Percentiles rank a stretch among this genome's conserved stretches.
Conservation (phyloP, 2,329 filamentous ascomycete species). For the Calonectria naviculata region DNA sequence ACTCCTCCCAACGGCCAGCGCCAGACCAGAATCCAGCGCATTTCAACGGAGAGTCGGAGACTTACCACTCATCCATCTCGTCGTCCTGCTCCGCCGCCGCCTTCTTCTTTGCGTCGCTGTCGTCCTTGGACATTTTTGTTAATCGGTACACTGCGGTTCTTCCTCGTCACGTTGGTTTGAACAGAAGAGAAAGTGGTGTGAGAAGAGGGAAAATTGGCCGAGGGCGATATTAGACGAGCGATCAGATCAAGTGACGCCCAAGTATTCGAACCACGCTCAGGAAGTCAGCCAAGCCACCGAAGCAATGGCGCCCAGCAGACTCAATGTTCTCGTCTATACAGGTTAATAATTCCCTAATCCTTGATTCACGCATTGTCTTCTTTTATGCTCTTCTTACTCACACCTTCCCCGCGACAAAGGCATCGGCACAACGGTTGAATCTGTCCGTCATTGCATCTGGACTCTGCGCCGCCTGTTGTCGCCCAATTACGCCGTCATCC, state of each 20-base stretch:
- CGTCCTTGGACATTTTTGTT: slow-evolving; percentile 62
- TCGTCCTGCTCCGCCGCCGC: slow-evolving; percentile 63
- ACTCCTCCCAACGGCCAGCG: slow-evolving; percentile 9
- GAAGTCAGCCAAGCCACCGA: slow-evolving; percentile 3
- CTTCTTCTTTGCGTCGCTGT: slow-evolving; percentile 51
- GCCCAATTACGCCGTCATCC: slow-evolving; percentile 92
- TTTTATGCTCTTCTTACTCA: not conserved
- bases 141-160: not conserved
- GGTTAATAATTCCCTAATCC: slow-evolving; percentile 61
- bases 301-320: slow-evolving; percentile 73
- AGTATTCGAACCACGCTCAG: slow-evolving; percentile 12
- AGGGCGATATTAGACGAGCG: slow-evolving; percentile 26
- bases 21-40: slow-evolving; percentile 10
- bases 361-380: not conserved
- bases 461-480: slow-evolving; percentile 87
- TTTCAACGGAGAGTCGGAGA: slow-evolving; percentile 8
- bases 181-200: slow-evolving; percentile 34
- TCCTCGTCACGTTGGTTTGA: not conserved
- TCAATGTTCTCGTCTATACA: slow-evolving; percentile 95
- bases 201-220: slow-evolving; percentile 33
- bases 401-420: slow-evolving; percentile 60
- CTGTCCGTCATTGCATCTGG: slow-evolving; percentile 89
- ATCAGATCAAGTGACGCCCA: slow-evolving; percentile 38
- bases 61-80: slow-evolving; percentile 95
- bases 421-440: slow-evolving; percentile 86